Base-by-base conservation (phyloP, 768 basidiomycete species). In the Piloderma croceum region DNA sequence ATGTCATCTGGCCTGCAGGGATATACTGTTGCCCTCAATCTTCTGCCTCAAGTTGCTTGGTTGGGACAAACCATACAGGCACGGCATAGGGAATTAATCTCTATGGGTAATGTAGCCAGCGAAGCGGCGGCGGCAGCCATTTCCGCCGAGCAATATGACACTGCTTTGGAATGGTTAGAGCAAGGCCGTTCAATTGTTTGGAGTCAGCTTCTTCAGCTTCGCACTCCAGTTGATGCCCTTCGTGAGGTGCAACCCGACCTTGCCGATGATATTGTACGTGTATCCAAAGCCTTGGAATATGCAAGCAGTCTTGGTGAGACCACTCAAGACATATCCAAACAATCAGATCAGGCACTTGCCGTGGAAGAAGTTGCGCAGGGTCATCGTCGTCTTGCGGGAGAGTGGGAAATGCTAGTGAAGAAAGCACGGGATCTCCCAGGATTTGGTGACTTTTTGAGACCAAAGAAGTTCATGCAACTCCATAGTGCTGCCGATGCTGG, bases 181-280 rank as follows among this genome's bases (percentile, higher is more conserved):
- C 57, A 63, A 22, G 59, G 61, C 2, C 50, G 59, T 5, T 52
- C 55, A 3, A 24, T 63, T 3, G 20, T 63, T 21, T 62, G 60
- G 60, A 51, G 61, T 1, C 53, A 59, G 9, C 23, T 63, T 40
- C 43, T 50, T 2, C 55, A 57, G 20, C 54, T 45, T 24, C 53
- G 50, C 15, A 55, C 51, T 6, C 48, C 61, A 3, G 42, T 63
- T 3, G 57, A 62, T 3, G 43, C 20, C 1, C 31, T 62, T 7
- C 56, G 52, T 7, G 46, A 34, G 0, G 13, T 44, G 5, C 33
- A 55, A 13, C 44, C 43, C 0, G 35, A 23, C 9, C 39, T 63
- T 27, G 61, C 61, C 1, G 46, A 45, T n/a, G 48, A 47, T 12
- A 56, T 63, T 39, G 57, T 58, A 29, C 44, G 36, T 3, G 25